Percentiles rank a stretch among this genome's conserved stretches.
These are phyloP conservation scores for Podospora australis DNA, from an alignment of 495 filamentous ascomycete genomes.

Conservation along the genomic window DNA sequence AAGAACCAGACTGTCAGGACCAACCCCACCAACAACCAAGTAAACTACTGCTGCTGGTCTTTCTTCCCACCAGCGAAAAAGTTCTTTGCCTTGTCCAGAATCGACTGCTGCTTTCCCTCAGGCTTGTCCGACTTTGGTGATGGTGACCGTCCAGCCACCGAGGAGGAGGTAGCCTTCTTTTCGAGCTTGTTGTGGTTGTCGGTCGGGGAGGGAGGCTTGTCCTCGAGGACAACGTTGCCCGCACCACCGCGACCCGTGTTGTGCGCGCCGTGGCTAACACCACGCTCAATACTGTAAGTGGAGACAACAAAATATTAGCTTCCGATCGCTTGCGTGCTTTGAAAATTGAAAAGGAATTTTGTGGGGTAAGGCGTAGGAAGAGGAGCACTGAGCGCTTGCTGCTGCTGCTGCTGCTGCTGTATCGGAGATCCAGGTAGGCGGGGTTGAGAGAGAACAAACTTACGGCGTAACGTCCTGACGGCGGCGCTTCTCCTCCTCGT, in stretches of 20 bases:
- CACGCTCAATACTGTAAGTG: constrained; percentile 31
- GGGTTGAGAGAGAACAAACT: constrained; percentile 11
- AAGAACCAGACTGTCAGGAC: no score
- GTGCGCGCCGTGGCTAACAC: constrained; percentile 28
- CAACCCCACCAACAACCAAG: no score
- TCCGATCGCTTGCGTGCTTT: constrained; percentile 8
- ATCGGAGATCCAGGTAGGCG: no score
- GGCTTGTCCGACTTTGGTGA: constrained; percentile 18
- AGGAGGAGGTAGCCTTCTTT: neutral
- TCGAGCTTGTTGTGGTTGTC: constrained; percentile 8
- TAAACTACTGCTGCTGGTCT: constrained; percentile 34
- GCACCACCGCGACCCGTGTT: constrained; percentile 52
- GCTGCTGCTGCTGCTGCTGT: no score
- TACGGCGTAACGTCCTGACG: constrained; percentile 73
- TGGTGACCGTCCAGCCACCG: neutral
- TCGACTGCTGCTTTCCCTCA: constrained; percentile 32
- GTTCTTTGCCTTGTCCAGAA: constrained; percentile 49
- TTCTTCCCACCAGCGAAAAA: constrained; percentile 45
- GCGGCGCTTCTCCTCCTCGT: constrained; percentile 62
- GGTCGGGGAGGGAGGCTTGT: constrained; percentile 24
- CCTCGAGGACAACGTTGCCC: constrained; percentile 46
- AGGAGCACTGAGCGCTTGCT: constrained; percentile 5
- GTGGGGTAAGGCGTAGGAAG: constrained; percentile 1
- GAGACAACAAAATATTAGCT: constrained; percentile 7
- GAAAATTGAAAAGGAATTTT: no score